Conservation (phyloP, 768 basidiomycete species). For the Paxillus rubicundulus region DNA sequence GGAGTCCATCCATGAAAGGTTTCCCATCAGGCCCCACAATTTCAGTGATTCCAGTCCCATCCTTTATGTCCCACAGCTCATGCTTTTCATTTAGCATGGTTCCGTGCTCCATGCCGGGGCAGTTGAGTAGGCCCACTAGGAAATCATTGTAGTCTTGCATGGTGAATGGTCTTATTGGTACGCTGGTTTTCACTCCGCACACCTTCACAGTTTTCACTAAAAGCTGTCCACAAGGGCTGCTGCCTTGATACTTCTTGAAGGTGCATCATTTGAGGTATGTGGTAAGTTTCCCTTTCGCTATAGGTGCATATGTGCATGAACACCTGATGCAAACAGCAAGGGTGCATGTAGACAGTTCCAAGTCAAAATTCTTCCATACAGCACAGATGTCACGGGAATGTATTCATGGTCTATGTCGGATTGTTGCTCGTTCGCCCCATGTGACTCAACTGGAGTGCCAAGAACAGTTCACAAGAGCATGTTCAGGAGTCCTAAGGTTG, state of each 20-base stretch:
- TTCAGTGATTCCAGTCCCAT: too few relatives aligned
- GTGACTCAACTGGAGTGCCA: too few relatives aligned
- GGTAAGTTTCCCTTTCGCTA: background rate
- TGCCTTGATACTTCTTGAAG: constrained; percentile 8
- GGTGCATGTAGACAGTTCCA: constrained; percentile 21
- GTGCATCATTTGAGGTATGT: constrained; percentile 22
- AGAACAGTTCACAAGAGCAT: too few relatives aligned
- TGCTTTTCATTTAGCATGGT: background rate
- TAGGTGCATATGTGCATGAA: constrained; percentile 18
- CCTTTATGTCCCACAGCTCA: constrained; percentile 25
- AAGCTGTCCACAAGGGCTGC: constrained; percentile 9
- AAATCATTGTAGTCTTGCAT: constrained; percentile 32
- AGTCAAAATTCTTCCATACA: constrained; percentile 14
- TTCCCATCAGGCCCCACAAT: too few relatives aligned
- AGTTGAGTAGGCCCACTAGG: constrained; percentile 23
- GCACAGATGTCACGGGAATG: constrained; percentile 20
- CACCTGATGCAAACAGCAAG: constrained; percentile 31
- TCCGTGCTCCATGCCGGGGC: constrained; percentile 22
- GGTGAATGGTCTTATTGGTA: constrained; percentile 15
- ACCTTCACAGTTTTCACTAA: background rate
- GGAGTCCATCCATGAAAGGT: too few relatives aligned
- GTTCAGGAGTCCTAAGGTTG: too few relatives aligned
- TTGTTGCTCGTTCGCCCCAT: too few relatives aligned
- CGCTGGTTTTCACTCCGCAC: too few relatives aligned
- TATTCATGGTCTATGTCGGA: too few relatives aligned